A percentile compares a stretch with the other conserved stretches of the same genome.
These are phyloP conservation scores for Zanthoxylum bungeanum DNA, from an alignment of 345 rosid species.

Conservation along the genomic window DNA sequence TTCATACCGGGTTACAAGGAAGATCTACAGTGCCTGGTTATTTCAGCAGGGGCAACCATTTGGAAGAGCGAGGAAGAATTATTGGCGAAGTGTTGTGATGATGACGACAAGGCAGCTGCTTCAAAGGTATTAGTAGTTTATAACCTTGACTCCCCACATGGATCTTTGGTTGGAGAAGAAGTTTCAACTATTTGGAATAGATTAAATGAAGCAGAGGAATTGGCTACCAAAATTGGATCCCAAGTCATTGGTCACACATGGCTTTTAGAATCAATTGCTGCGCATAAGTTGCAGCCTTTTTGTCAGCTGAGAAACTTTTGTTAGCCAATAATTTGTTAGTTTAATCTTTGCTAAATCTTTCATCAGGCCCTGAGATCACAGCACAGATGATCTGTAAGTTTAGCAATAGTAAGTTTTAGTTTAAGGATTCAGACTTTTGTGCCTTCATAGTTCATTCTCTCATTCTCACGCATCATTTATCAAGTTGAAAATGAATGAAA, in stretches of 20 bases:
- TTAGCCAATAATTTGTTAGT: not conserved
- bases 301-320: conserved; percentile 19
- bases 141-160: conserved; percentile 59
- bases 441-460: no score
- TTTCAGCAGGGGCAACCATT: conserved; percentile 61
- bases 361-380: not conserved
- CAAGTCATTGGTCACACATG: conserved; percentile 63
- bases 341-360: not conserved
- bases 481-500: no score
- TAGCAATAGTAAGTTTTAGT: not conserved
- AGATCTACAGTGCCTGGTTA: conserved; percentile 61
- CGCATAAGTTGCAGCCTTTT: conserved; percentile 50
- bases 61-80: conserved; percentile 43
- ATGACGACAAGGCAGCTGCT: conserved; percentile 8
- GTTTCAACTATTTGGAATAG: conserved; percentile 69
- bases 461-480: no score
- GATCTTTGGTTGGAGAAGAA: conserved; percentile 64
- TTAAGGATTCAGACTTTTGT: no score
- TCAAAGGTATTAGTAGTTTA: conserved; percentile 49
- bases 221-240: conserved; percentile 49
- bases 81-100: conserved; percentile 15
- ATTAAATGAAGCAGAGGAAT: conserved; percentile 57
- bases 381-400: not conserved
- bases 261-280: conserved; percentile 81
- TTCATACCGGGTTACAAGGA: conserved; percentile 54